Evolutionary conservation across 305 asterid species (phyloP), one percentile per base, ranked within the genome.

Genomic region (Ilex paraguariensis): DNA sequence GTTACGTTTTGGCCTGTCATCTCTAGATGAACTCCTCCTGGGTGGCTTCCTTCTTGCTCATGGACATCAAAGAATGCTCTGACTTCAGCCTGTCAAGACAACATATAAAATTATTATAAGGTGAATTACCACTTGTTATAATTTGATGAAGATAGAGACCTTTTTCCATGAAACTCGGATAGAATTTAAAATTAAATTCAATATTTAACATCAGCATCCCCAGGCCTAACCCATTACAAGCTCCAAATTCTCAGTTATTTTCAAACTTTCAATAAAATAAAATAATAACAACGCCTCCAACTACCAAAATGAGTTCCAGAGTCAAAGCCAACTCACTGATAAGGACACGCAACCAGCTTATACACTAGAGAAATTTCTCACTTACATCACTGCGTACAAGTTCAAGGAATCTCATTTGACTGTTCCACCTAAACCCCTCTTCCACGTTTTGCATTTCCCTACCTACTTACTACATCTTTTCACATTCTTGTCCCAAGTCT

Each of bases 1-100:
- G 96, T 88, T 57, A 88, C 96, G 53, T 88, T 85, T 70, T 88
- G 96, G 42, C 96, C 96, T 0, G 96, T 88, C 96, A 88, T 88
- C 72, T 88, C 96, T 62, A 88, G 59, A 68, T 88, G 96, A 11
- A 88, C 85, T 33, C 95, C 96, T 16, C 96, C 96, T 0, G 96
- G 91, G 59, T 84, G 80, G 65, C 96, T 88, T 59, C 96, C 96
- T 73, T 88, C 95, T 86, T 88, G 95, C 64, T 88, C 95, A 15
- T 88, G 96, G 32, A 88, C 96, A 63, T 88, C 96, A 44, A 88
- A 88, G 84, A 88, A 88, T 0, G 96, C 96, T 70, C 81, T 84
- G 50, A 88, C 85, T 70, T 88, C 96, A 13, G 95, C 90, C 96
- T 88, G 84, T 70, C 64, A 58, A 48, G 17, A 71, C 42, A 36